Evolutionary conservation across 768 basidiomycete genomes (phyloP), one percentile per base, ranked within the genome.

Genomic region (Sarcomyxa edulis): DNA sequence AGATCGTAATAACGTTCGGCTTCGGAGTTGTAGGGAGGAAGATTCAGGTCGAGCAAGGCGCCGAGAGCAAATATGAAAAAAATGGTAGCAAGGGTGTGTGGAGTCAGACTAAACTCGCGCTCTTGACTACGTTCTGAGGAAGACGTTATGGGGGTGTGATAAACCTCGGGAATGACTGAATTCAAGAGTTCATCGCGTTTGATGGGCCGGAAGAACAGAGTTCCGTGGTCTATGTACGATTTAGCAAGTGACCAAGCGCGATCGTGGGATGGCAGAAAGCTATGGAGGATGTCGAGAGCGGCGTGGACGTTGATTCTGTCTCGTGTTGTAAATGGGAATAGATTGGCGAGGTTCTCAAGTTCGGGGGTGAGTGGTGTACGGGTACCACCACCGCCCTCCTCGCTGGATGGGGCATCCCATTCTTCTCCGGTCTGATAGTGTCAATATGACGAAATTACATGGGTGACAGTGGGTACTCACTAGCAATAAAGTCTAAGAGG

Each of bases 11-110:
- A 82, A 39, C 67, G 65, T 49, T 81, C 77, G 1, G 80, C 78
- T 39, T 81, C 76, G 9, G 74, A 53, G 18, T 69, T 76, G 42
- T 74, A 81, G 1, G 78, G 68, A 3, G 62, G 46, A 4, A 70
- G 58, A 19, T 62, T 59, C 18, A 76, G 53, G 44, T 82, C 79
- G 27, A 81, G 59, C n/a, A 81, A 58, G 6, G 74, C 75, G 1
- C 80, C 80, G 7, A 82, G 66, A 1, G 80, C 76, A 30, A 83
- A 69, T 15, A 80, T 47, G 54, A 81, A 78, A 55, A 66, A 82
- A 19, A 76, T 42, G 23, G 69, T 66, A 0, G 77, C 71, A 18
- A 82, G 65, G 7, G 66, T 63, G 52, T 79, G 84, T 1, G 72
- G 61, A 19, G 52, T n/a, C n/a, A n/a, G n/a, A n/a, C n/a, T n/a